Percentiles rank a stretch among this genome's conserved stretches.
These are phyloP conservation scores for Lasiodiplodia sp. DNA, from an alignment of 2,329 filamentous ascomycete genomes.

Conservation along the genomic window DNA sequence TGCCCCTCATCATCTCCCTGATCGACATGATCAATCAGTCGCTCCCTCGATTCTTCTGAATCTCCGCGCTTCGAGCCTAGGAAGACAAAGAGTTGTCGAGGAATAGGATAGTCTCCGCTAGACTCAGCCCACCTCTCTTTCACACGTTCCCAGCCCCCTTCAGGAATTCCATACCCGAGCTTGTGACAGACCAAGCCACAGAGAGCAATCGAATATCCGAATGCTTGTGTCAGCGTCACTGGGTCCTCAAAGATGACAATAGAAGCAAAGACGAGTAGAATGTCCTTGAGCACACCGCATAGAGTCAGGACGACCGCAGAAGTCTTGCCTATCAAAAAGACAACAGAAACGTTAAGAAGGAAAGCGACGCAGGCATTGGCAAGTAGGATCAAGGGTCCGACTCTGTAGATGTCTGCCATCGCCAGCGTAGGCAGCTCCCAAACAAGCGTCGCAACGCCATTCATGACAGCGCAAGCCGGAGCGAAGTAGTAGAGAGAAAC, in stretches of 20 bases:
- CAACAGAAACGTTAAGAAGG: slow-evolving; percentile 82
- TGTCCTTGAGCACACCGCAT: slow-evolving; percentile 87
- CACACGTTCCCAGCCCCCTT: not conserved
- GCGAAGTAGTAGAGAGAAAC: slow-evolving; percentile 92
- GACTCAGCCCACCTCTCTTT: too few species aligned
- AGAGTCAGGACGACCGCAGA: slow-evolving; percentile 86
- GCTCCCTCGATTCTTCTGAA: too few species aligned
- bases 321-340: slow-evolving; percentile 88
- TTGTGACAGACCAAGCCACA: slow-evolving; percentile 85
- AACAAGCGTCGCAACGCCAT: slow-evolving; percentile 73
- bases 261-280: slow-evolving; percentile 78
- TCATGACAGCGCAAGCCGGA: slow-evolving; percentile 82
- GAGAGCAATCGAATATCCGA: slow-evolving; percentile 82
- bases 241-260: slow-evolving; percentile 83
- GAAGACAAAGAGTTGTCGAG: too few species aligned
- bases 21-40: too few species aligned
- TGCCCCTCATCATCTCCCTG: too few species aligned
- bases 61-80: too few species aligned
- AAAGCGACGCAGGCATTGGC: slow-evolving; percentile 81
- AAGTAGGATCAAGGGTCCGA: slow-evolving; percentile 75
- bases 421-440: slow-evolving; percentile 75
- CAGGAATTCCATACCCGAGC: slow-evolving; percentile 62
- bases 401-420: slow-evolving; percentile 73
- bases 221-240: slow-evolving; percentile 77
- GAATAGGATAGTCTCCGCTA: too few species aligned